Evolutionary conservation across 148 eudicot genomes (phyloP), one percentile per base, ranked within the genome.

Genomic region (Spergularia marina): DNA sequence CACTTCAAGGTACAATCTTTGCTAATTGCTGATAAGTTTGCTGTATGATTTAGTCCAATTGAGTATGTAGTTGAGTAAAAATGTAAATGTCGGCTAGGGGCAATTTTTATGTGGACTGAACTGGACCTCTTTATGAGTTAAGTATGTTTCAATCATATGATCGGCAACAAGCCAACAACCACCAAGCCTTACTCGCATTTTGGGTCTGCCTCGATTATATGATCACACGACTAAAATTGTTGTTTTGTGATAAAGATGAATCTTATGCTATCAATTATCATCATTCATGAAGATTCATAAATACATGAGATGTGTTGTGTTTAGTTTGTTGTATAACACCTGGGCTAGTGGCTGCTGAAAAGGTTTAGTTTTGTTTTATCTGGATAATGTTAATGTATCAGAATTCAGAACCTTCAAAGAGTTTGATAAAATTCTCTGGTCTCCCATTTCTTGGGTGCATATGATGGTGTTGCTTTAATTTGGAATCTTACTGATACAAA

Each of bases 1-100:
- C 97, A 92, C 75, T 79, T 78, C 39, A 88, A 92, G 96, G 98
- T 92, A 57, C 59, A 47, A 10, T 39, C 51, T 59, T 65, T 41
- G 44, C 25, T 72, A 4, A 61, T 54, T 68, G 10, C 44, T 49
- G 2, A 21, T 25, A 39, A 14, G 30, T 77, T 73, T 47, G 56
- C 47, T 73, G 5, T 70, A 21, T 23, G 25, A 16, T 53, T 61
- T 30, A 3, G 4, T 30, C 18, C 18, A 17, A 49, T 16, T 5
- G 54, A 17, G 21, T 23, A 23, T 23, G 25, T 61, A 5, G 52
- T 21, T 68, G 34, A 10, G 39, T 49, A 5, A 1, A 21, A 13
- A 12, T 18, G 20, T 49, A 21, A 20, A 5, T 52, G 54, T 49
- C 4, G 53, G 23, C 21, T 47, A 1, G 41, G 17, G 21, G 34